Evolutionary conservation across 2,329 filamentous ascomycete species (phyloP), one percentile per base, ranked within the genome.

Genomic region (Dactylellina cionopaga): DNA sequence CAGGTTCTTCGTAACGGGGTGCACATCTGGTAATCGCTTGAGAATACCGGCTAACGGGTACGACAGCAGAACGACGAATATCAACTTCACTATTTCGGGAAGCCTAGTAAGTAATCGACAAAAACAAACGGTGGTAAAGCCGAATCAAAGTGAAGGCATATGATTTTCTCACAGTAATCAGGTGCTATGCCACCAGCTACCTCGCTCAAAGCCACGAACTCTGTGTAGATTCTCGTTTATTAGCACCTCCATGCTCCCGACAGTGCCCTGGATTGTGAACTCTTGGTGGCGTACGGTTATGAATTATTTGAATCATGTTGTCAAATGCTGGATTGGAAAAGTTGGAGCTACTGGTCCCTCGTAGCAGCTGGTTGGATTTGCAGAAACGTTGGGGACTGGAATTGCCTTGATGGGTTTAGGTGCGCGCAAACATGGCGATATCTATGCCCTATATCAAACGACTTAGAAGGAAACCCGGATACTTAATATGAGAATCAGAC

Each of bases 31-130:
- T 17, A 99, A 85, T 58, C 95, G 87, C 81, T 99, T 99, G 6
- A 99, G 85, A 24, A 96, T 80, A 22, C 86, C 95, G 49, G 95
- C 92, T 60, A 99, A 85, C 1, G 95, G 95, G 79, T 96, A 99
- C 9, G 95, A 98, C 37, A 96, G 81, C 49, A 99, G 84, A 80
- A 98, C 96, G 5, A 91, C 92, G 79, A 89, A 89, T 77, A 97
- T 90, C 77, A 98, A 90, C 81, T 99, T 99, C 76, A 99, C 93
- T 97, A 77, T 5, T 13, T 65, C 39, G 31, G 9, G 9, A 13
- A 47, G 10, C 11, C 3, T 35, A 10, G 27, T 56, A 11, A 58
- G 39, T 27, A 24, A 29, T 9, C 19, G 11, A 22, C 13, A 25
- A 35, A 47, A n/a, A 25, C 3, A 5, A 55, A 13, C 7, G 10